These are phyloP conservation scores for Haplosporangium sp. DNA, from an alignment of 371 early-diverging fungal genomes.

Conservation along the genomic window DNA sequence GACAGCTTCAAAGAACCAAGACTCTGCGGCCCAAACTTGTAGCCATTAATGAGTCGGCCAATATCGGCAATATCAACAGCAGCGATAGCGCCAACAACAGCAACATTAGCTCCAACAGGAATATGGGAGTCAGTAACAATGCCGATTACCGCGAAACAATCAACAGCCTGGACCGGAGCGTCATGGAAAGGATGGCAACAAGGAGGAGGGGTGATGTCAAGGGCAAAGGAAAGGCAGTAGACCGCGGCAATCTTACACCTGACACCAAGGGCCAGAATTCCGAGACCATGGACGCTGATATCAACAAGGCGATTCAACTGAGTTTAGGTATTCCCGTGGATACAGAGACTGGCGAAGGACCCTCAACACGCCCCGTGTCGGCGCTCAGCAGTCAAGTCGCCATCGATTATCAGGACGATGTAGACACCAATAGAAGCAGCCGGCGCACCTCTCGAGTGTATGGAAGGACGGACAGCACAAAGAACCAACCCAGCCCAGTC, in stretches of 20 bases:
- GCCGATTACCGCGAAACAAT: not conserved
- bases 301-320: not conserved
- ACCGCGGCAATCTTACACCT: not conserved
- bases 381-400: too few relatives aligned
- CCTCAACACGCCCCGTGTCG: too few relatives aligned
- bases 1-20: slow-evolving; percentile 14
- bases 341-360: too few relatives aligned
- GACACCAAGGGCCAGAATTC: not conserved
- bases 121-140: not conserved
- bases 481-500: too few relatives aligned
- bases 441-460: slow-evolving; percentile 21
- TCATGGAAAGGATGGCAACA: slow-evolving; percentile 11
- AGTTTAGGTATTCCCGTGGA: not conserved
- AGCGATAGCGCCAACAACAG: too few relatives aligned
- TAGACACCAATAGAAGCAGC: not conserved
- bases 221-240: slow-evolving; percentile 24
- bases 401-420: not conserved
- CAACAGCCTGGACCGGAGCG: slow-evolving; percentile 2
- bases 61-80: not conserved
- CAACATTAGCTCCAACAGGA: not conserved
- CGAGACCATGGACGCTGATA: not conserved
- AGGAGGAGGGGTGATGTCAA: slow-evolving; percentile 24
- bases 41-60: slow-evolving; percentile 24
- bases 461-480: not conserved
- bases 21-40: slow-evolving; percentile 15